Evolutionary conservation across 2,329 filamentous ascomycete genomes (phyloP), one percentile per base, ranked within the genome.

Genomic region (Diaporthe ilicicola): DNA sequence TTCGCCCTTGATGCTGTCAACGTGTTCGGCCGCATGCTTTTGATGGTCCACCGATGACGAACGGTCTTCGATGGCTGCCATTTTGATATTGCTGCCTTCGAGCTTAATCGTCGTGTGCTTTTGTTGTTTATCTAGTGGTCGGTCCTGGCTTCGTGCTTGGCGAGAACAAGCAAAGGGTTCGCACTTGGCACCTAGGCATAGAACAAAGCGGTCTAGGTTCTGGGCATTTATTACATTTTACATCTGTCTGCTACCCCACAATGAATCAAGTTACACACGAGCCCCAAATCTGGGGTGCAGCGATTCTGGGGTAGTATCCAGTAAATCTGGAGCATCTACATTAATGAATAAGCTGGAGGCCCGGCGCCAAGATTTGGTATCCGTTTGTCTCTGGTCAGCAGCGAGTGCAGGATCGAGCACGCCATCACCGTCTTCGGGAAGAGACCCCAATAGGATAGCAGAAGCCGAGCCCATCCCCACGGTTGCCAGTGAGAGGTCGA

Each of bases 401-500:
- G n/a, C 59, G n/a, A 34, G 42, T 39, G 46, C 42, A 62, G 56
- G 29, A 62, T 15, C 34, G 42, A 48, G 19, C 59, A 48, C 48
- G 59, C 42, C 59, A 37, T 3, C 42, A 42, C 59, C 59, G 59
- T 22, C 59, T 10, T 62, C 59, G 59, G 59, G 59, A n/a, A 13
- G 39, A n/a, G 29, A 6, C 42, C 56, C 59, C 42, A 48, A 62
- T 62, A 17, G 48, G 59, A 48, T 19, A 34, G 27, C 29, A 48
- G 42, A 27, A 24, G 12, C 17, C 10, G 27, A 48, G 42, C 34
- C 42, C 42, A 48, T 48, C 59, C 27, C 27, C 59, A 7, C 24
- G 42, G 24, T 62, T 42, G n/a, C 59, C 59, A 62, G 27, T 62
- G 27, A 62, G 59, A 62, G 42, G 59, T 42, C 59, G 34, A 48